A percentile compares a stretch with the other conserved stretches of the same genome.
These are phyloP conservation scores for Trichophyton rubrum DNA, from an alignment of 2,329 filamentous ascomycete genomes.

Conservation along the genomic window DNA sequence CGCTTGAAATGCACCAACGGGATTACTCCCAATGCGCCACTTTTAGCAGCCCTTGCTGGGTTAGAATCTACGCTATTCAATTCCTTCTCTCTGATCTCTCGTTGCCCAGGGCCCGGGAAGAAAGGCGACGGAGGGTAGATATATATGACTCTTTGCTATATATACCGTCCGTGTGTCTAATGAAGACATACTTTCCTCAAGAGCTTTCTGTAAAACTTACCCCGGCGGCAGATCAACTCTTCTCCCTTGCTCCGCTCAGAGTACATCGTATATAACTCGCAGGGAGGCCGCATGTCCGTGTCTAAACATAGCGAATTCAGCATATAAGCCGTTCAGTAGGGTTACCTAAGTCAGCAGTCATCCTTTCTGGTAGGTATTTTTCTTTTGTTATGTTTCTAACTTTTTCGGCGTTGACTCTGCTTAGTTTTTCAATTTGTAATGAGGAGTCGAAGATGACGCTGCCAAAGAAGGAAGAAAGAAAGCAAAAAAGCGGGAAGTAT, in stretches of 20 bases:
- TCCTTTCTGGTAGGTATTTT: not conserved
- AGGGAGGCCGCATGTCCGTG: not conserved
- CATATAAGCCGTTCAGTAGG: not conserved
- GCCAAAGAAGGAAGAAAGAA: not conserved
- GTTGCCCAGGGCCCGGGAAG: not conserved
- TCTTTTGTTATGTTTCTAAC: not conserved
- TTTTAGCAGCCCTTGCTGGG: not conserved
- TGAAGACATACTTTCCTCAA: too few relatives aligned
- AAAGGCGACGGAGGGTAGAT: not conserved
- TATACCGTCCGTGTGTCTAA: too few relatives aligned
- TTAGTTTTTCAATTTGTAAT: constrained; percentile 2
- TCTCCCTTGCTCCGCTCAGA: not conserved
- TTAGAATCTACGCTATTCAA: not conserved
- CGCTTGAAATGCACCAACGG: not conserved
- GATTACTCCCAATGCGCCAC: not conserved
- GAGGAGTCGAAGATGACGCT: not conserved
- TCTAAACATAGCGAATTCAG: not conserved
- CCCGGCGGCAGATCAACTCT: not conserved
- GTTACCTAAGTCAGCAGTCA: not conserved
- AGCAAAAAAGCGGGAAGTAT: not conserved
- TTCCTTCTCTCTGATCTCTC: not conserved
- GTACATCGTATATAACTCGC: not conserved
- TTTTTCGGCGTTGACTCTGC: not conserved
- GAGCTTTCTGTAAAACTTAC: not conserved
- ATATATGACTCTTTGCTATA: not conserved